phyloP scores from a whole-genome alignment of 176 grass and related monocot genomes.

The Carex scoparia region DNA sequence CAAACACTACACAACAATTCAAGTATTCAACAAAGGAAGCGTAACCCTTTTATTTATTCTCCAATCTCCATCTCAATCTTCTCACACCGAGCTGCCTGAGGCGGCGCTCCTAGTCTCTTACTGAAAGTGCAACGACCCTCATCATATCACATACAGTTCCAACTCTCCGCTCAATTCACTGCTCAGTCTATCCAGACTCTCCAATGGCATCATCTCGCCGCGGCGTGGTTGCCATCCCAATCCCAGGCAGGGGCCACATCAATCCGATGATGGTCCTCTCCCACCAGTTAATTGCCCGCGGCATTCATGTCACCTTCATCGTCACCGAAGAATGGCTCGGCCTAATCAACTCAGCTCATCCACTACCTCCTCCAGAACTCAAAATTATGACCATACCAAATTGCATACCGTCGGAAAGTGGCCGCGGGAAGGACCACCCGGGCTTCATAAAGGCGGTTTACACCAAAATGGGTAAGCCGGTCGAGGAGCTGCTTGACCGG shows the following conservation, averaged over 20 bases:
- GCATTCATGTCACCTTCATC: slow-evolving; percentile 41
- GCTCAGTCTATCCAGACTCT: background rate
- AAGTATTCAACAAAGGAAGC: background rate
- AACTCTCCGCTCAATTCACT: background rate
- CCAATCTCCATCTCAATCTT: background rate
- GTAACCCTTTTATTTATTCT: background rate
- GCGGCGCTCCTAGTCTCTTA: background rate
- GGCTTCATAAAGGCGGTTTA: slow-evolving; percentile 46
- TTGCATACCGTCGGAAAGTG: slow-evolving; percentile 52
- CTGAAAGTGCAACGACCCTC: background rate
- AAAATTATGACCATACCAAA: slow-evolving; percentile 46
- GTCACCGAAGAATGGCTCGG: slow-evolving; percentile 62
- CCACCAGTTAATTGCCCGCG: slow-evolving; percentile 36
- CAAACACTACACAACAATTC: too few species aligned
- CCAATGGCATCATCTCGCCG: slow-evolving; percentile 14
- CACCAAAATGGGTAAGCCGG: slow-evolving; percentile 34
- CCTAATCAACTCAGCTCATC: slow-evolving; percentile 28
- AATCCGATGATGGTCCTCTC: slow-evolving; percentile 62
- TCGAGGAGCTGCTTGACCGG: slow-evolving; percentile 43
- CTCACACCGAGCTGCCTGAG: background rate
- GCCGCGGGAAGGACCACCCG: slow-evolving; percentile 28
- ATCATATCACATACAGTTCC: background rate
- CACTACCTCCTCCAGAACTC: slow-evolving; percentile 28
- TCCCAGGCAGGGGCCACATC: slow-evolving; percentile 63
- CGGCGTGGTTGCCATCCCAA: slow-evolving; percentile 58